Evolutionary conservation across 441 rosid genomes (phyloP), one percentile per base, ranked within the genome.

Genomic region (Erodium texanum): DNA sequence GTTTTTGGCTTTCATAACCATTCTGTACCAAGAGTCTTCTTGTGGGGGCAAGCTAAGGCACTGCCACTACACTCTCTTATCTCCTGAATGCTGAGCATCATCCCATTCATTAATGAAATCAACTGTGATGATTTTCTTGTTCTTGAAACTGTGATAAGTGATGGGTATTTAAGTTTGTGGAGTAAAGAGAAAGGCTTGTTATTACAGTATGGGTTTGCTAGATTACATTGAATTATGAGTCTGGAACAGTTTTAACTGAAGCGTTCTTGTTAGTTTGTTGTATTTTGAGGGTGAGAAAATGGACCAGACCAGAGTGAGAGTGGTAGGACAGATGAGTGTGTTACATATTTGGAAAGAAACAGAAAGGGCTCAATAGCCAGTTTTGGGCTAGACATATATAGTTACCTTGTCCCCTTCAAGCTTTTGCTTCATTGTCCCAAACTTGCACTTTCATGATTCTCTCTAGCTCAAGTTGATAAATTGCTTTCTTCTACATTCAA

Each of bases 301-400:
- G 58, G 20, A 52, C 9, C 16, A 16, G 20, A 52, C 9, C 16
- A 16, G 14, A n/a, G 58, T 6, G 14, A 18, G 58, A 3, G 58
- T 52, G 58, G 58, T 52, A 22, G 58, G 58, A 52, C 58, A 52
- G 58, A 52, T 52, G 19, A 38, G 22, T 52, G 58, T 52, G 58
- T 52, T 15, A 52, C 58, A 52, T 52, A 52, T 52, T 52, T 52
- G 58, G 58, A 52, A 52, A 52, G 58, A 52, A 52, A 52, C 58
- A 52, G 58, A 52, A 52, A 52, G 58, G 58, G 58, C 16, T 52
- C 18, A 52, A 52, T 52, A 52, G 58, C 22, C 58, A 52, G 58
- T 52, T 52, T 52, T 52, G 58, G 58, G 58, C 22, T 52, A 52
- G 58, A 52, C 58, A 52, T 52, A 10, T 38, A 16, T 52, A 52